Evolutionary conservation across 768 basidiomycete species (phyloP), one percentile per base, ranked within the genome.

Genomic region (Mycena crocata): DNA sequence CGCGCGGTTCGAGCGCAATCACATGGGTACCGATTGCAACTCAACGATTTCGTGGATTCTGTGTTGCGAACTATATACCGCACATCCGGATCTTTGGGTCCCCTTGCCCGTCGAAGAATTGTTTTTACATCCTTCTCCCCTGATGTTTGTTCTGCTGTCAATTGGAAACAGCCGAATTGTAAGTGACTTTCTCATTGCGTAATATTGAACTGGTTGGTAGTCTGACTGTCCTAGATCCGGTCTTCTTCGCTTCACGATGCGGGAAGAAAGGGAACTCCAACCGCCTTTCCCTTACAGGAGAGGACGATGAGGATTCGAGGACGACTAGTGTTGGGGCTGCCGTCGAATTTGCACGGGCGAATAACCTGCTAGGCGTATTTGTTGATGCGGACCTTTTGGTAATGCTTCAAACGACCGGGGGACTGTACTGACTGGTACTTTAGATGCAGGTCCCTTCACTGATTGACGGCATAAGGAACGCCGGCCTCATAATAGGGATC

Each of bases 151-250:
- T 89, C 93, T 10, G 91, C 93, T 19, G 79, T 98, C 60, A 99
- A 99, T 74, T 99, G 97, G 98, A 99, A 99, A 79, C 97, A 99
- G 79, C 97, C 97, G 15, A 99, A 99, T 78, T 99, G 97, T 95
- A 80, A 79, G 89, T 79, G 37, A 39, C 28, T 44, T 52, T 50
- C 70, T 69, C 26, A n/a, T 28, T 24, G 23, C 42, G n/a, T 13
- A 21, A 23, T 35, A 39, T n/a, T n/a, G n/a, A n/a, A n/a, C n/a
- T n/a, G n/a, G n/a, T n/a, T n/a, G n/a, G n/a, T 45, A 50, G 23
- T 17, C 65, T 66, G 40, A 67, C 57, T 30, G 49, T 64, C 65
- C 54, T 76, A 95, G 95, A 97, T 85, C 95, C 97, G 58, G 96
- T 99, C 39, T 98, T 99, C 82, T 94, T 98, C 77, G 90, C 93